Evolutionary conservation across 768 basidiomycete genomes (phyloP).

Genomic region (Calocybe indica): DNA sequence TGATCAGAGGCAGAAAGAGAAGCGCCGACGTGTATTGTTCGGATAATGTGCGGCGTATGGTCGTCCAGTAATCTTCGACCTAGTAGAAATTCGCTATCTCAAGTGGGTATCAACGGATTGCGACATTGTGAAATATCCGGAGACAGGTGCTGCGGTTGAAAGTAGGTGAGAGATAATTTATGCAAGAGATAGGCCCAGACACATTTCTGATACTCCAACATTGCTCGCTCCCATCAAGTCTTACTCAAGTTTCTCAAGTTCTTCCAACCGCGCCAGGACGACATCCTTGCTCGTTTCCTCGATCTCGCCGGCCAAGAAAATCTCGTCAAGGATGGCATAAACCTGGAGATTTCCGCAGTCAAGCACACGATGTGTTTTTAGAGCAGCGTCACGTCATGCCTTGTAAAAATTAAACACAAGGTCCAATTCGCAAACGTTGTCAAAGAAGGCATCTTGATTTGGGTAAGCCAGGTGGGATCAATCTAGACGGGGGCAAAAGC

Average conservation of each 20-base stretch:
- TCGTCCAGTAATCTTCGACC: neutral
- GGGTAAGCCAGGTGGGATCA: neutral
- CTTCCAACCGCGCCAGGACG: conserved; percentile 83
- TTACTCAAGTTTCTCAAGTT: conserved; percentile 88
- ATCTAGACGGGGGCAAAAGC: neutral
- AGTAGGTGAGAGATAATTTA: neutral
- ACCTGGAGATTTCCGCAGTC: conserved; percentile 44
- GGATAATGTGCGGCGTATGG: conserved; percentile 7
- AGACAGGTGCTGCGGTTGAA: neutral
- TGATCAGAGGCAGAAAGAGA: conserved; percentile 1
- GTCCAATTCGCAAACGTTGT: conserved; percentile 97
- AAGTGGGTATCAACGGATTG: neutral
- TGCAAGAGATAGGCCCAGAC: too few species aligned
- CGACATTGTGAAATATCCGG: neutral
- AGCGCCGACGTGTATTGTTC: conserved; percentile 4
- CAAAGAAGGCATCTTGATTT: conserved; percentile 86
- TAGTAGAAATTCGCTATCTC: too few species aligned
- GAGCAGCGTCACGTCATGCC: conserved; percentile 29
- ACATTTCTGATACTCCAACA: too few species aligned
- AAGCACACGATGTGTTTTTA: neutral
- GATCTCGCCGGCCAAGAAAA: conserved; percentile 96
- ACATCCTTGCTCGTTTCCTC: conserved; percentile 98
- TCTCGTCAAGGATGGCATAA: conserved; percentile 96
- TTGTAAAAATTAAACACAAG: conserved; percentile 99
- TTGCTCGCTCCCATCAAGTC: neutral